Conservation (phyloP, 2,329 filamentous ascomycete species). For the Nakataea oryzae region DNA sequence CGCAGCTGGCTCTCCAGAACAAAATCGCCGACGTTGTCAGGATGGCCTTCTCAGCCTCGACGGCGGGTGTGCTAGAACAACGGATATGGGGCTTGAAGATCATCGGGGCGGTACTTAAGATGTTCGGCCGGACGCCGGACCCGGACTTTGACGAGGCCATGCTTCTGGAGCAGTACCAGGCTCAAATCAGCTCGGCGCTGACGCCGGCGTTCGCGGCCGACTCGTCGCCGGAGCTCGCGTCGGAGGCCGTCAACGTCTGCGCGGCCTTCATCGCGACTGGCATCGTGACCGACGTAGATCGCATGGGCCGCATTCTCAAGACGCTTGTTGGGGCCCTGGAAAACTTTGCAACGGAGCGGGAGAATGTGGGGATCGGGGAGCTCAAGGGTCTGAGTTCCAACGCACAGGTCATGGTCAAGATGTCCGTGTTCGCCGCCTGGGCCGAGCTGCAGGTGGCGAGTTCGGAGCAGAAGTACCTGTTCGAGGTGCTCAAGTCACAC, state of each 20-base stretch:
- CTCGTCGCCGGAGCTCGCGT: constrained; percentile 89
- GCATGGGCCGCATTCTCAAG: constrained; percentile 98
- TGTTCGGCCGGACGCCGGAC: constrained; percentile 92
- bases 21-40: constrained; percentile 86
- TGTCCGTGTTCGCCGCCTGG: constrained; percentile 95
- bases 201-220: constrained; percentile 94
- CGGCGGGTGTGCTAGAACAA: constrained; percentile 81
- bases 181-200: constrained; percentile 91
- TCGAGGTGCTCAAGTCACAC: constrained; percentile 81
- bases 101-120: constrained; percentile 84
- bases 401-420: constrained; percentile 96
- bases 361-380: constrained; percentile 83
- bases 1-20: constrained; percentile 69
- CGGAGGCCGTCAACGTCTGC: constrained; percentile 93
- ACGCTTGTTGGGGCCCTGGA: constrained; percentile 83
- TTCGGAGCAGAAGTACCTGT: constrained; percentile 79
- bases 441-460: constrained; percentile 94
- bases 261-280: constrained; percentile 96
- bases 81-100: constrained; percentile 88
- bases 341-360: constrained; percentile 74
- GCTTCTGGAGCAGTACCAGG: constrained; percentile 94
- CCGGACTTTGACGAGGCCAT: constrained; percentile 97
- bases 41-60: constrained; percentile 96
- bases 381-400: constrained; percentile 89
- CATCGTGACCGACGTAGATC: constrained; percentile 92